These are phyloP conservation scores for Jasminum sambac DNA, from an alignment of 257 asterid genomes.

Conservation along the genomic window DNA sequence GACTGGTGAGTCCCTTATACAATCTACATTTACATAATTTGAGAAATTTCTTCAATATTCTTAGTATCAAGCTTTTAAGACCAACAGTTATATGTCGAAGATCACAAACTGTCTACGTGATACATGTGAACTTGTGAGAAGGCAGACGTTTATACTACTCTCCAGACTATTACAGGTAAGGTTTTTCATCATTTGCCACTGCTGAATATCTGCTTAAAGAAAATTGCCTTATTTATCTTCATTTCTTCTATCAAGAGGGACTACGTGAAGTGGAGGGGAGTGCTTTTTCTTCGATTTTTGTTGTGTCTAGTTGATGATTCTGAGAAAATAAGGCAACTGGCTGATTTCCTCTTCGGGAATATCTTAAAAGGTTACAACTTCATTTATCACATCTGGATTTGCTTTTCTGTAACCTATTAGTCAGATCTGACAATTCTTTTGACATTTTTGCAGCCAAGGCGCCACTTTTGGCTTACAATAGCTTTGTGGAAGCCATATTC, in stretches of 20 bases:
- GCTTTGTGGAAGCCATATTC: slow-evolving; percentile 87
- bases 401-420: background rate
- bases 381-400: slow-evolving; percentile 4
- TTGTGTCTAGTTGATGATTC: slow-evolving; percentile 90
- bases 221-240: slow-evolving; percentile 20
- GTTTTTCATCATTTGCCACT: slow-evolving; percentile 4
- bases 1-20: slow-evolving; percentile 65
- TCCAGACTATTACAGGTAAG: slow-evolving; percentile 89
- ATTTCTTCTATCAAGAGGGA: slow-evolving; percentile 59
- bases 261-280: slow-evolving; percentile 95
- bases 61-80: slow-evolving; percentile 7
- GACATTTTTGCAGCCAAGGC: slow-evolving; percentile 70
- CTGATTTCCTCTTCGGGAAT: slow-evolving; percentile 89
- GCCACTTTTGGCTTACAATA: slow-evolving; percentile 94
- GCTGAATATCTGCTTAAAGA: slow-evolving; percentile 13
- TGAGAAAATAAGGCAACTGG: slow-evolving; percentile 69
- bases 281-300: slow-evolving; percentile 86
- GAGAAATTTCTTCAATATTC: slow-evolving; percentile 19
- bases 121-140: slow-evolving; percentile 87
- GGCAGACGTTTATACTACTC: slow-evolving; percentile 85
- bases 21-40: slow-evolving; percentile 1
- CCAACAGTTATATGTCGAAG: slow-evolving; percentile 72
- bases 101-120: slow-evolving; percentile 88
- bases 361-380: slow-evolving; percentile 71
- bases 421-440: slow-evolving; percentile 4